Conservation (phyloP, 2,329 filamentous ascomycete genomes). For the Chaetoscypha palmicola region DNA sequence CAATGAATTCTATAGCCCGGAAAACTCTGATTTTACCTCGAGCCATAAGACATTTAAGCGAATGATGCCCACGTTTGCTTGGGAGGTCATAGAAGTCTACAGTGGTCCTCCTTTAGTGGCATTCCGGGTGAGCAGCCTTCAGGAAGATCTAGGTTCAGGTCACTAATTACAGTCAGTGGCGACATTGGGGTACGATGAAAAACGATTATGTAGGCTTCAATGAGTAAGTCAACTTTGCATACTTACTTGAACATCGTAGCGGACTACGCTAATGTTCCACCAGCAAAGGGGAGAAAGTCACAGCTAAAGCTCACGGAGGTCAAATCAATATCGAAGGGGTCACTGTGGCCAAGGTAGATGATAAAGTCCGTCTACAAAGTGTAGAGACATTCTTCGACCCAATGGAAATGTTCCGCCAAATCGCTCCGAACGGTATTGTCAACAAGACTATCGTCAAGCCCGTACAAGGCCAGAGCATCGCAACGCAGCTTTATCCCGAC, state of each 20-base stretch:
- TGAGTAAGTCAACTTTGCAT: conserved; percentile 40
- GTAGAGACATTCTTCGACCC: conserved; percentile 62
- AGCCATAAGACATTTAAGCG: conserved; percentile 66
- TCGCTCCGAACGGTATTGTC: conserved; percentile 35
- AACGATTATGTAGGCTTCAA: conserved; percentile 60
- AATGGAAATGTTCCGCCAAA: conserved; percentile 60
- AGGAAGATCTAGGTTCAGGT: too few relatives aligned
- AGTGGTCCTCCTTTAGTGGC: conserved; percentile 54
- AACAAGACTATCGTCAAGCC: conserved; percentile 1
- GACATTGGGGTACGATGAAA: conserved; percentile 62
- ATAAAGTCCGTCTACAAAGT: conserved; percentile 48
- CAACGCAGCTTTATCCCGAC: neutral
- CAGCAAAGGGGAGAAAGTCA: conserved; percentile 57
- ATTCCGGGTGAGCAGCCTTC: conserved; percentile 36
- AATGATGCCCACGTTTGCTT: conserved; percentile 67
- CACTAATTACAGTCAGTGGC: conserved; percentile 50
- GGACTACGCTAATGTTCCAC: conserved; percentile 10
- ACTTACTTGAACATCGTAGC: neutral
- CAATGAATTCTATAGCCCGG: conserved; percentile 58
- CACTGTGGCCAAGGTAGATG: conserved; percentile 54
- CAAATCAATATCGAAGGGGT: conserved; percentile 57
- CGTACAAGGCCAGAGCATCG: neutral
- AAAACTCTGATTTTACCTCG: conserved; percentile 52
- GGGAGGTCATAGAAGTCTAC: conserved; percentile 64
- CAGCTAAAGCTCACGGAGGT: conserved; percentile 52